A percentile compares a stretch with the other conserved stretches of the same genome.
These are phyloP conservation scores for Gardenia jasminoides DNA, from an alignment of 257 asterid species.

Conservation along the genomic window DNA sequence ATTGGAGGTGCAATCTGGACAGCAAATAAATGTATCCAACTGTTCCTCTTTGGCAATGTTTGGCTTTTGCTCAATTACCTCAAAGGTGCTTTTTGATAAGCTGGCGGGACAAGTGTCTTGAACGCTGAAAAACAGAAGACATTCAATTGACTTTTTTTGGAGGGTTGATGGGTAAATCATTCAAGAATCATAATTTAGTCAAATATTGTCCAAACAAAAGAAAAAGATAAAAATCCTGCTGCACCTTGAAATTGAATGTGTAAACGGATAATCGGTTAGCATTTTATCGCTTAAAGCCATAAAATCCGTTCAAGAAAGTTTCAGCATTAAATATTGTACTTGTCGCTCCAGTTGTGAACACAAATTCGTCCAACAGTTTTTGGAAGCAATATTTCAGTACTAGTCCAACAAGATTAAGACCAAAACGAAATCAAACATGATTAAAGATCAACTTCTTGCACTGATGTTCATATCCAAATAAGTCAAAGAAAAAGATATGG, in stretches of 20 bases:
- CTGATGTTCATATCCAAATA: no score
- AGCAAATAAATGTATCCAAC: constrained; percentile 48
- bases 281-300: no score
- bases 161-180: neutral
- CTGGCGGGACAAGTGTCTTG: constrained; percentile 39
- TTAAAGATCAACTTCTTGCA: no score
- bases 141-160: neutral
- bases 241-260: neutral
- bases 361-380: no score
- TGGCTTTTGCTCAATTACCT: constrained; percentile 41
- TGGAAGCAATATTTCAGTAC: no score
- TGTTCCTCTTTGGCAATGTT: constrained; percentile 38
- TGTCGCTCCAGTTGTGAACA: no score
- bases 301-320: no score
- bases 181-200: neutral
- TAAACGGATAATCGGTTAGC: neutral
- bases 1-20: constrained; percentile 63
- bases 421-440: no score
- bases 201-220: neutral
- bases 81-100: constrained; percentile 37
- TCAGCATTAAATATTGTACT: no score
- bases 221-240: neutral
- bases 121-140: constrained; percentile 33
- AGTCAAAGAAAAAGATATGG: no score
- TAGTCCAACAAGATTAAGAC: no score